Evolutionary conservation across 352 stramenopile species (phyloP).

Genomic region (Pythium sp.): DNA sequence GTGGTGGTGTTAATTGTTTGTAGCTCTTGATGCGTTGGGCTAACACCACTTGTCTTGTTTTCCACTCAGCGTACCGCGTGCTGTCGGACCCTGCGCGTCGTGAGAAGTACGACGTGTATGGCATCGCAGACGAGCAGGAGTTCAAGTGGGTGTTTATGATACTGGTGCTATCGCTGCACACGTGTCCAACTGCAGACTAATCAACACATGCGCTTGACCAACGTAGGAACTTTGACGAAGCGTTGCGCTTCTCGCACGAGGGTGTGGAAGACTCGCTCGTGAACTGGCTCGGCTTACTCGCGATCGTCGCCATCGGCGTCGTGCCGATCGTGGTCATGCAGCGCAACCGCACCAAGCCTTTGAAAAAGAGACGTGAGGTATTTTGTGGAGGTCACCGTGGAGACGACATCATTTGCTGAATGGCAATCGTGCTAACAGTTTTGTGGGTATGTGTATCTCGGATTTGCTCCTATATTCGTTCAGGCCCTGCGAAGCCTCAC

Average conservation of each 20-base stretch:
- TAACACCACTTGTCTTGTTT: not conserved
- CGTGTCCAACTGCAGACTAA: not conserved
- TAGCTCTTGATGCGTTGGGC: not conserved
- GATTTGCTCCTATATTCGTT: not conserved
- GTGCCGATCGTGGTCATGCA: conserved; percentile 71
- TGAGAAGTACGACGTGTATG: conserved; percentile 80
- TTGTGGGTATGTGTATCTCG: not conserved
- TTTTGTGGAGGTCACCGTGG: conserved; percentile 3
- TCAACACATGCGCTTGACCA: not conserved
- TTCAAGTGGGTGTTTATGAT: conserved; percentile 50
- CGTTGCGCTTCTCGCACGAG: conserved; percentile 57
- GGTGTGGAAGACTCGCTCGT: conserved; percentile 67
- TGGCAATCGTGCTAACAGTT: not conserved
- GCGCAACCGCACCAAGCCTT: conserved; percentile 62
- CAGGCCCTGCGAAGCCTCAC: conserved; percentile 65
- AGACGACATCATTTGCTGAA: not conserved
- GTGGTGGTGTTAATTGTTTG: not conserved
- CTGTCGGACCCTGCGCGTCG: conserved; percentile 68
- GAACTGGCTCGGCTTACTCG: conserved; percentile 68
- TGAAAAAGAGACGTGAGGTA: conserved; percentile 79
- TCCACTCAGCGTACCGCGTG: conserved; percentile 60
- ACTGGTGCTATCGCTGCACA: not conserved
- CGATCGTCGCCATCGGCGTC: conserved; percentile 48
- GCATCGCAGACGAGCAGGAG: conserved; percentile 71
- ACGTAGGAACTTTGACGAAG: conserved; percentile 75